Evolutionary conservation across 768 basidiomycete genomes (phyloP).

Genomic region (Podaxis sp.): DNA sequence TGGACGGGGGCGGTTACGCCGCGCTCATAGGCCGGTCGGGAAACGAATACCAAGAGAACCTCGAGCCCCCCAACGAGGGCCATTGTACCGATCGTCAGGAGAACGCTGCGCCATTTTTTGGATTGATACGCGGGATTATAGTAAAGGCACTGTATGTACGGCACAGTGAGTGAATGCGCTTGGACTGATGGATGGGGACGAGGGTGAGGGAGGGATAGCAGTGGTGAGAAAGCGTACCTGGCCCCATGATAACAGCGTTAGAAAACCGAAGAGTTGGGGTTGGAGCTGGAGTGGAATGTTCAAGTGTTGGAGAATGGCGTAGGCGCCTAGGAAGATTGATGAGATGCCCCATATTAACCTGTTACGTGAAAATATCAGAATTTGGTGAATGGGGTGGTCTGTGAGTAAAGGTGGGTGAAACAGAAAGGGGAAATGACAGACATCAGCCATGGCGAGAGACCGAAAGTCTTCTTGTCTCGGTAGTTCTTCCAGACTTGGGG

Average conservation of each 20-base stretch:
- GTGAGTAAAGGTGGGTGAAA: background rate
- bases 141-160: slow-evolving; percentile 56
- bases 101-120: slow-evolving; percentile 25
- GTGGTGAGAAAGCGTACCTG: slow-evolving; percentile 44
- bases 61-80: slow-evolving; percentile 57
- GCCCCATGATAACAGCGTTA: slow-evolving; percentile 62
- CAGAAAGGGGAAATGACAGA: slow-evolving; percentile 26
- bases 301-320: slow-evolving; percentile 60
- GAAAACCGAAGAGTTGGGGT: slow-evolving; percentile 61
- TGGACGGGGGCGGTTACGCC: slow-evolving; percentile 36
- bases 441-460: slow-evolving; percentile 70
- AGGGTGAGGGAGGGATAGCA: background rate
- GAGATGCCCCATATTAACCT: slow-evolving; percentile 66
- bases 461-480: slow-evolving; percentile 63
- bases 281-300: slow-evolving; percentile 74
- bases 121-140: slow-evolving; percentile 51
- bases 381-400: background rate
- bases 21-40: slow-evolving; percentile 41
- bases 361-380: background rate
- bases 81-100: slow-evolving; percentile 38
- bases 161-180: background rate
- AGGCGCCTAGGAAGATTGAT: slow-evolving; percentile 64
- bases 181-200: background rate
- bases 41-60: slow-evolving; percentile 55
- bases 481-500: slow-evolving; percentile 78